phyloP scores from a whole-genome alignment of 208 protist genomes.

The Leishmania aethiopica region DNA sequence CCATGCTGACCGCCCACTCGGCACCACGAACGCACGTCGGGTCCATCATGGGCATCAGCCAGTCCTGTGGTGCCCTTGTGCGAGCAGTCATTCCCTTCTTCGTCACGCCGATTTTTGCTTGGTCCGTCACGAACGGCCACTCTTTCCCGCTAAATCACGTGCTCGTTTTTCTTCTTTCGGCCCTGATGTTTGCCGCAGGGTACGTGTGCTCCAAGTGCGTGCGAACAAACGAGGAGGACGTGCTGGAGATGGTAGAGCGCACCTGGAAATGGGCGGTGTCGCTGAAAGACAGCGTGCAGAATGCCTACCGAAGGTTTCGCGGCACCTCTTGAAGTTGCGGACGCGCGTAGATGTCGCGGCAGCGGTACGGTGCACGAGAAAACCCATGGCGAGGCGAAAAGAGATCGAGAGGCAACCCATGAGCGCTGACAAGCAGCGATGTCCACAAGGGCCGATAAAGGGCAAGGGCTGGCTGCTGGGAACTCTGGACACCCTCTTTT shows the following conservation, averaged over 20 bases:
- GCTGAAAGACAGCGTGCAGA: neutral
- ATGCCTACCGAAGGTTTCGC: neutral
- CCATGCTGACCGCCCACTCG: slow-evolving; percentile 56
- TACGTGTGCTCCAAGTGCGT: slow-evolving; percentile 23
- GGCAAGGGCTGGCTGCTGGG: neutral
- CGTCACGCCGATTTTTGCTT: slow-evolving; percentile 62
- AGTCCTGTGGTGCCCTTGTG: slow-evolving; percentile 44
- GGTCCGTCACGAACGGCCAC: slow-evolving; percentile 38
- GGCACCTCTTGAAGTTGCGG: neutral
- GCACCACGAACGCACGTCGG: slow-evolving; percentile 55
- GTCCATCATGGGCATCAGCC: slow-evolving; percentile 63
- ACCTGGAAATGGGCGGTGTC: neutral
- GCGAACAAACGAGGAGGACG: slow-evolving; percentile 26
- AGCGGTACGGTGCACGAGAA: neutral
- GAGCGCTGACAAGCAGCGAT: too few relatives aligned
- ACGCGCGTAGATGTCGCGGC: too few relatives aligned
- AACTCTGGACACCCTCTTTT: neutral
- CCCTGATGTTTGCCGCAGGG: slow-evolving; percentile 15
- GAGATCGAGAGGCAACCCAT: neutral
- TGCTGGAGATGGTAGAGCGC: slow-evolving; percentile 22
- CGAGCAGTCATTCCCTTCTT: slow-evolving; percentile 52
- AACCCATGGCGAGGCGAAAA: neutral
- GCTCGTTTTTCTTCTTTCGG: slow-evolving; percentile 45
- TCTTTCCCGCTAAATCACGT: slow-evolving; percentile 60
- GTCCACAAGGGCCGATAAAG: neutral